Base-by-base conservation (phyloP, 352 stramenopile genomes). In the Globisporangium paddicum region DNA sequence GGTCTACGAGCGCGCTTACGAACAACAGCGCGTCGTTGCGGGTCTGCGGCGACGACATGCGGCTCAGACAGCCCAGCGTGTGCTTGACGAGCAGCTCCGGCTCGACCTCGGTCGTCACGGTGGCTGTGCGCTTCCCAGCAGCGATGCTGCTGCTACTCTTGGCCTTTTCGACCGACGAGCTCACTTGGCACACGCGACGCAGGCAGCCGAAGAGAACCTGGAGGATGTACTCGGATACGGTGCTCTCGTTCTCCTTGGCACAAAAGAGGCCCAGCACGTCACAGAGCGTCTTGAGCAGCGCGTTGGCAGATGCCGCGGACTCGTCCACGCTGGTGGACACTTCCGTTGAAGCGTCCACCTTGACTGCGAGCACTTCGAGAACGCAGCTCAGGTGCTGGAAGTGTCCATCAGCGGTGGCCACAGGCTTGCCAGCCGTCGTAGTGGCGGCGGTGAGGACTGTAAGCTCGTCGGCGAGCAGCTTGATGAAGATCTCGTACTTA, bases 11-110 rank as follows among this genome's bases (percentile, higher is more conserved):
- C 14, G 83, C 72, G 41, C 80, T 91, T 46, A 94, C 79, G 49
- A 95, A 93, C 14, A 95, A 60, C 37, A 95, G 48, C 10, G 84
- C 82, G 16, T 93, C 86, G 37, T 95, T 93, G 25, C 86, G 78
- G 8, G 86, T 95, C 53, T 90, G 80, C 1, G 80, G 79, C 0
- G 82, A 92, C 34, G 75, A 73, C 23, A 79, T 89, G 41, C 77
- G 77, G 7, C 71, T 60, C 2, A 95, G 61, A 26, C 82, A 92
- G 23, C 69, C 67, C 18, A 95, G 69, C 38, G 84, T 92, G 62
- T 91, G 71, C 63, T 94, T 81, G 4, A 95, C 84, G n/a, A 95
- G 68, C 35, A 75, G 59, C 47, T 90, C 73, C 16, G 84, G 79
- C 34, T 91, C 77, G 9, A 80, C 58, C 18, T 58, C 52, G 7